Percentiles rank a stretch among this genome's conserved stretches.
These are phyloP conservation scores for Trichophyton equinum DNA, from an alignment of 2,329 filamentous ascomycete genomes.

Conservation along the genomic window DNA sequence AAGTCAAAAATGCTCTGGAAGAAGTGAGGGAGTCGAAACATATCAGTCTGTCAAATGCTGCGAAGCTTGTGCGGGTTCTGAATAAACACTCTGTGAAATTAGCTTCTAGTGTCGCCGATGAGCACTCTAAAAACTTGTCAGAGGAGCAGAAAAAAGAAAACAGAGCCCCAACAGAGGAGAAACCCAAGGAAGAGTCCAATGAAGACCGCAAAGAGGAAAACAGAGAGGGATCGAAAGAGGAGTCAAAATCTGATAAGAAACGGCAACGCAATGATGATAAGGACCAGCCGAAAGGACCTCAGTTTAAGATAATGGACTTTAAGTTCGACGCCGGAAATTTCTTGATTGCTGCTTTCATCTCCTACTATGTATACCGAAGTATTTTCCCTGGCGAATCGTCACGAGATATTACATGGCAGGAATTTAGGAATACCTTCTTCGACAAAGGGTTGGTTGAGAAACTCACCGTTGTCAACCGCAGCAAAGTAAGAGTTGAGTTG, in stretches of 20 bases:
- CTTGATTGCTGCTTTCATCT: constrained; percentile 46
- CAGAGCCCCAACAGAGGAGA: constrained; percentile 7
- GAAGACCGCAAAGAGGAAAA: constrained; percentile 13
- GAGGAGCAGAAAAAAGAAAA: constrained; percentile 3
- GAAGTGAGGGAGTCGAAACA: constrained; percentile 38
- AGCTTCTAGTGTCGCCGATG: constrained; percentile 26
- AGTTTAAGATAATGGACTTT: constrained; percentile 33
- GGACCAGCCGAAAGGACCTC: constrained; percentile 15
- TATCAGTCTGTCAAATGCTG: constrained; percentile 43
- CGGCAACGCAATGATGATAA: constrained; percentile 20
- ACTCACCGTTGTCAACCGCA: constrained; percentile 65
- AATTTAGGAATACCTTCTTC: constrained; percentile 83
- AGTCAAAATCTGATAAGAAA: constrained; percentile 19
- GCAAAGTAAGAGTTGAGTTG: constrained; percentile 66
- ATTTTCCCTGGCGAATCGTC: constrained; percentile 54
- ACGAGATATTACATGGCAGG: constrained; percentile 93
- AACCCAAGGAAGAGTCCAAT: constrained; percentile 19
- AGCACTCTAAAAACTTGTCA: constrained; percentile 15
- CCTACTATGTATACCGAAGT: constrained; percentile 51
- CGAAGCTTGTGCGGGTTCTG: constrained; percentile 47
- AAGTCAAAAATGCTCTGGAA: constrained; percentile 53
- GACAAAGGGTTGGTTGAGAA: constrained; percentile 95
- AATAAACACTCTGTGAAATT: constrained; percentile 44
- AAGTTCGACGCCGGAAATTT: constrained; percentile 44
- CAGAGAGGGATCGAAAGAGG: constrained; percentile 19